phyloP scores from a whole-genome alignment of 2,329 filamentous ascomycete species.

The Aspergillus aculeatus region DNA sequence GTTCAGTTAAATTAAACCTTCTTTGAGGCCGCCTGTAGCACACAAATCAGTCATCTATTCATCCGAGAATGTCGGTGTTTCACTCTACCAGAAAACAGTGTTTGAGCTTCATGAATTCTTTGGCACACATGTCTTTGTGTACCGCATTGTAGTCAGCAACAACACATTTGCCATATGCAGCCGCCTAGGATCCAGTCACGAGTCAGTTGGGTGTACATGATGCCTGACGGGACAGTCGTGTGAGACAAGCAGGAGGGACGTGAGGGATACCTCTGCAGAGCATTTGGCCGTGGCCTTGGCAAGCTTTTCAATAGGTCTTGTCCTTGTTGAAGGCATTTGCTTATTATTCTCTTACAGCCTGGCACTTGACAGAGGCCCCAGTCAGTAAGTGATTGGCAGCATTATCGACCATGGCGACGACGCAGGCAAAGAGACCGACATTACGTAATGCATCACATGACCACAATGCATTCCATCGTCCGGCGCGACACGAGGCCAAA shows the following conservation, averaged over 20 bases:
- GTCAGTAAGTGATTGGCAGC: neutral
- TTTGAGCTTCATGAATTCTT: slow-evolving; percentile 81
- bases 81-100: slow-evolving; percentile 76
- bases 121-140: slow-evolving; percentile 83
- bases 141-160: slow-evolving; percentile 85
- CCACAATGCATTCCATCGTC: slow-evolving; percentile 12
- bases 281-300: slow-evolving; percentile 66
- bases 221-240: neutral
- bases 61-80: neutral
- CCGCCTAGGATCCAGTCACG: slow-evolving; percentile 56
- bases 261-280: slow-evolving; percentile 57
- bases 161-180: slow-evolving; percentile 87
- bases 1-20: slow-evolving; percentile 36
- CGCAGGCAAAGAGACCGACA: neutral
- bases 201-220: slow-evolving; percentile 13
- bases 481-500: slow-evolving; percentile 20
- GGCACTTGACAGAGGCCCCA: neutral
- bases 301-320: slow-evolving; percentile 67
- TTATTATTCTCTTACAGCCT: neutral
- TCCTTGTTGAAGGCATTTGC: slow-evolving; percentile 48
- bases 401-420: neutral
- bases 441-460: slow-evolving; percentile 20
- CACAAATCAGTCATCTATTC: slow-evolving; percentile 10
- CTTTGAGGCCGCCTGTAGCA: slow-evolving; percentile 52
- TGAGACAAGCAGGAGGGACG: neutral